Base-by-base conservation (phyloP, 106 monocot genomes). In the Dioscorea zingiberensis region DNA sequence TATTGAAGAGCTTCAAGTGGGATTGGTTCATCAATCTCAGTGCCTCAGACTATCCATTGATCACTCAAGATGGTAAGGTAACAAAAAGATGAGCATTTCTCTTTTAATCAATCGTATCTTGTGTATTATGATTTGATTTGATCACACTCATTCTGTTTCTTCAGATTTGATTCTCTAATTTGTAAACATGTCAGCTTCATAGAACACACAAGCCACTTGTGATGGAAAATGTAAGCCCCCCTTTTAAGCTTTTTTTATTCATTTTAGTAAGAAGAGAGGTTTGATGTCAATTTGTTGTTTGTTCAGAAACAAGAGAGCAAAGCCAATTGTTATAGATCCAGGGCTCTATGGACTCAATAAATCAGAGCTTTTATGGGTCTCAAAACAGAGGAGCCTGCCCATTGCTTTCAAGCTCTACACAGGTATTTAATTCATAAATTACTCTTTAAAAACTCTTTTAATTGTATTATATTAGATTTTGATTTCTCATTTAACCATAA, bases 21-120 rank as follows among this genome's bases (percentile, higher is more conserved):
- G 94, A 94, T 45, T 94, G 94, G 94, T 94, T 94, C 77, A 84
- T 94, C 25, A 94, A 94, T 59, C 81, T 94, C 73, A 94, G 94
- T 32, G 94, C 86, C 25, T 86, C 94, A 0, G 94, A 94, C 66
- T 94, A 94, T 53, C 94, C 94, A 47, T 45, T 94, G 60, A 74
- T 90, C 56, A 94, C 94, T 22, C 94, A 94, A 77, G 94, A 94
- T 78, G 88, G 93, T 85, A 78, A 75, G 75, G 32, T 67, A 58
- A 24, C 27, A 29, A 51, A 60, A 13, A 27, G 19, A 62, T 32
- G 19, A 0, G 13, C 8, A 61, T 26, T 61, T 30, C 29, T 61
- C 18, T 23, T 19, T 26, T 28, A 61, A 17, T 17, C 23, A n/a
- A n/a, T n/a, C n/a, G n/a, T n/a, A n/a, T n/a, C n/a, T n/a, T n/a